Percentiles rank a stretch among this genome's conserved stretches.
phyloP scores from a whole-genome alignment of 2,329 filamentous ascomycete genomes.

The Pleurostoma richardsiae region DNA sequence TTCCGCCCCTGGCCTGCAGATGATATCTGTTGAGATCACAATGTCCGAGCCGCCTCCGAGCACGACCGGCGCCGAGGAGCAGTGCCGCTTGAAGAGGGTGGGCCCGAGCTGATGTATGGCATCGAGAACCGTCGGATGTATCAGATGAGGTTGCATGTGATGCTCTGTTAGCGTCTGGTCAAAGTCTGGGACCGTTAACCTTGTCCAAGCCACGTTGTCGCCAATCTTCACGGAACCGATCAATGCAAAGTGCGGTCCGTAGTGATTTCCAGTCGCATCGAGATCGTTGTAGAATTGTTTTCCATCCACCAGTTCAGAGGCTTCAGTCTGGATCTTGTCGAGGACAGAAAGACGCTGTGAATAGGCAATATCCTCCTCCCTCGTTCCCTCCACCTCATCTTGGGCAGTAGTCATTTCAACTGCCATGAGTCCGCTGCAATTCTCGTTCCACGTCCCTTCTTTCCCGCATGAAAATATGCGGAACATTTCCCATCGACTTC shows the following conservation, averaged over 20 bases:
- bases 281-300: not conserved
- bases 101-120: not conserved
- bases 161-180: not conserved
- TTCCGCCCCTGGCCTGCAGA: slow-evolving; percentile 5
- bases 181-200: not conserved
- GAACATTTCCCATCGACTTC: too few species aligned
- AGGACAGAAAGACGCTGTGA: too few species aligned
- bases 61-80: slow-evolving; percentile 7
- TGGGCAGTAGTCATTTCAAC: too few species aligned
- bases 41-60: slow-evolving; percentile 5
- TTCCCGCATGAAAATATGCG: too few species aligned
- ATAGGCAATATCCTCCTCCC: too few species aligned
- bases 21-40: slow-evolving; percentile 3
- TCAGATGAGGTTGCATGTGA: not conserved
- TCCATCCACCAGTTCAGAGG: too few species aligned
- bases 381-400: too few species aligned
- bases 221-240: not conserved
- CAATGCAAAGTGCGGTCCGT: not conserved
- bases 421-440: too few species aligned
- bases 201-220: not conserved
- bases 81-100: slow-evolving; percentile 3
- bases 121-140: slow-evolving; percentile 3
- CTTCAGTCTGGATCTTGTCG: too few species aligned
- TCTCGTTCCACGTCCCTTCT: too few species aligned
- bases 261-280: slow-evolving; percentile 4